Evolutionary conservation across 225 moss, liverwort and hornwort species (phyloP).

Genomic region (Lunularia cruciata): DNA sequence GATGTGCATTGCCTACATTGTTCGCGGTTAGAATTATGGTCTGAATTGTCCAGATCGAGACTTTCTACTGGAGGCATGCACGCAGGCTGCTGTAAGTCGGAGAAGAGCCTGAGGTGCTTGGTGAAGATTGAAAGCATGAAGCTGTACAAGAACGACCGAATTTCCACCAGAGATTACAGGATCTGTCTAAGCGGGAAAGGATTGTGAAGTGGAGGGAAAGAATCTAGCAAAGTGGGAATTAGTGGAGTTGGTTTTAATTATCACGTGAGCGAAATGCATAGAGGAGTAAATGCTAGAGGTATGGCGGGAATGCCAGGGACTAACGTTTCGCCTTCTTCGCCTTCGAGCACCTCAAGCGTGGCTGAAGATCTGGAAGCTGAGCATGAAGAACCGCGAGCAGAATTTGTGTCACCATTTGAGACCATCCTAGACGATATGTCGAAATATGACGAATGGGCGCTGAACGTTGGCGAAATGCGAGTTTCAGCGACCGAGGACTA

Average conservation of each 20-base stretch:
- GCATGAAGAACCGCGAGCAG: constrained; percentile 5
- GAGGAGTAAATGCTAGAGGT: not conserved
- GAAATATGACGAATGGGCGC: constrained; percentile 14
- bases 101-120: not conserved
- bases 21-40: not conserved
- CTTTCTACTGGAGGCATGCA: not conserved
- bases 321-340: not conserved
- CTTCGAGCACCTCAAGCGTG: constrained; percentile 7
- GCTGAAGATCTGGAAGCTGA: constrained; percentile 10
- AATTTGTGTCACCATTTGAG: constrained; percentile 9
- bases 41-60: not conserved
- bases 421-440: constrained; percentile 24
- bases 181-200: not conserved
- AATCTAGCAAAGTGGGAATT: not conserved
- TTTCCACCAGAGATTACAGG: not conserved
- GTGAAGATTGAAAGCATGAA: constrained; percentile 15
- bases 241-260: not conserved
- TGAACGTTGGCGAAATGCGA: constrained; percentile 12
- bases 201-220: not conserved
- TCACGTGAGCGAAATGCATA: not conserved
- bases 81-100: not conserved
- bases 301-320: not conserved
- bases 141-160: constrained; percentile 7
- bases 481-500: constrained; percentile 19
- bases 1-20: not conserved